Evolutionary conservation across 2,329 filamentous ascomycete genomes (phyloP).

Genomic region (Blastomyces gilchristii): DNA sequence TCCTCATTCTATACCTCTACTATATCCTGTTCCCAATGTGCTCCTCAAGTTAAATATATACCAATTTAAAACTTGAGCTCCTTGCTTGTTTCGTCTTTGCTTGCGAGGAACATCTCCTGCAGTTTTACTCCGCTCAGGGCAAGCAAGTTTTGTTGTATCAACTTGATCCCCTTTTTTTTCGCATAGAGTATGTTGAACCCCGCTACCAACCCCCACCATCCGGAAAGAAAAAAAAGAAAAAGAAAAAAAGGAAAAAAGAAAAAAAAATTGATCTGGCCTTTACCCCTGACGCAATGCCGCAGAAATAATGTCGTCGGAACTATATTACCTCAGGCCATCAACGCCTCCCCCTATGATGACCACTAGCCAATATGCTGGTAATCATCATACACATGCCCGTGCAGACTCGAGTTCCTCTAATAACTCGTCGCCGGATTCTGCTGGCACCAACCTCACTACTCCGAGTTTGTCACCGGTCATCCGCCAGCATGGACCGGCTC

Average conservation of each 20-base stretch:
- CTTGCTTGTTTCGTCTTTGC: slow-evolving; percentile 16
- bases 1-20: slow-evolving; percentile 3
- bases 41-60: slow-evolving; percentile 3
- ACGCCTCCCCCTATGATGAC: slow-evolving; percentile 33
- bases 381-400: slow-evolving; percentile 42
- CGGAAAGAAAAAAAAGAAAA: background rate
- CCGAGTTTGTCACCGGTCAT: slow-evolving; percentile 62
- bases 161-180: background rate
- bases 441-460: slow-evolving; percentile 58
- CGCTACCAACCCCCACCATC: background rate
- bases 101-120: slow-evolving; percentile 4
- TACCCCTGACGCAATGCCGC: slow-evolving; percentile 7
- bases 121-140: slow-evolving; percentile 2
- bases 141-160: slow-evolving; percentile 6
- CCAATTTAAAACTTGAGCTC: slow-evolving; percentile 6
- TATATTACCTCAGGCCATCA: slow-evolving; percentile 35
- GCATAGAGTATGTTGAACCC: slow-evolving; percentile 3
- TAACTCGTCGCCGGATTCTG: slow-evolving; percentile 59
- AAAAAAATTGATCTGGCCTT: background rate
- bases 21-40: background rate
- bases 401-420: slow-evolving; percentile 56
- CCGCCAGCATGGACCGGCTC: slow-evolving; percentile 62
- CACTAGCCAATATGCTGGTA: slow-evolving; percentile 26
- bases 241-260: background rate
- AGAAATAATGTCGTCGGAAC: slow-evolving; percentile 33